phyloP scores from a whole-genome alignment of 768 basidiomycete genomes.

The button mushroom (Agaricus bisporus) region DNA sequence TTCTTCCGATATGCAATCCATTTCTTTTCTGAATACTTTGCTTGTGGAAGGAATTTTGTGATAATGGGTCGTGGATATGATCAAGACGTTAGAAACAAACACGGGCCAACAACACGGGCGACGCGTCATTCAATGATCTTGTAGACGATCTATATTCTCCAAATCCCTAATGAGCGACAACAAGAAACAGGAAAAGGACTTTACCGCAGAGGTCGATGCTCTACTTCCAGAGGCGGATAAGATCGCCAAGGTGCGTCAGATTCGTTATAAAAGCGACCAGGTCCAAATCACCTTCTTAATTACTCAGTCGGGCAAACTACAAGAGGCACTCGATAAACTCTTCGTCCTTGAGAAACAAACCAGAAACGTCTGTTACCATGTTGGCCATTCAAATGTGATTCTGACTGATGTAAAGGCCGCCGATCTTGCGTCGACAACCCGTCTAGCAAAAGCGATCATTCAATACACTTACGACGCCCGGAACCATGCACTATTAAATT shows the following conservation, averaged over 20 bases:
- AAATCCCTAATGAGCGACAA: conserved; percentile 65
- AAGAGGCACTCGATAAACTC: conserved; percentile 87
- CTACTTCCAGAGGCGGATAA: conserved; percentile 63
- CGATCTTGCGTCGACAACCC: conserved; percentile 87
- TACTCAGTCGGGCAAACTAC: conserved; percentile 67
- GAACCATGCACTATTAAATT: conserved; percentile 67
- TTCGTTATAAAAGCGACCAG: neutral
- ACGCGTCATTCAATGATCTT: conserved; percentile 52
- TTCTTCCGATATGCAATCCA: conserved; percentile 20
- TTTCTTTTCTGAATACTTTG: conserved; percentile 6
- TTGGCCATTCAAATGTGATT: neutral
- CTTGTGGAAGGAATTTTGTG: neutral
- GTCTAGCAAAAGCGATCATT: conserved; percentile 69
- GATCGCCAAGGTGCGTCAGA: conserved; percentile 59
- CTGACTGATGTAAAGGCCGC: conserved; percentile 55
- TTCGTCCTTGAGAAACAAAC: conserved; percentile 91
- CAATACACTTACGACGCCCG: conserved; percentile 67
- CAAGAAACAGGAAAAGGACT: conserved; percentile 86
- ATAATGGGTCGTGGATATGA: conserved; percentile 18
- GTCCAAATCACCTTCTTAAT: conserved; percentile 10
- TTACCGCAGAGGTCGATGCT: conserved; percentile 72
- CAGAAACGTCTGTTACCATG: conserved; percentile 64
- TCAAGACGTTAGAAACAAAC: conserved; percentile 22
- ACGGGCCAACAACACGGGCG: conserved; percentile 43
- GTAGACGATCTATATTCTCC: conserved; percentile 26